phyloP scores from a whole-genome alignment of 1,139 yeast genomes.

The Yamadazyma mexicana region DNA sequence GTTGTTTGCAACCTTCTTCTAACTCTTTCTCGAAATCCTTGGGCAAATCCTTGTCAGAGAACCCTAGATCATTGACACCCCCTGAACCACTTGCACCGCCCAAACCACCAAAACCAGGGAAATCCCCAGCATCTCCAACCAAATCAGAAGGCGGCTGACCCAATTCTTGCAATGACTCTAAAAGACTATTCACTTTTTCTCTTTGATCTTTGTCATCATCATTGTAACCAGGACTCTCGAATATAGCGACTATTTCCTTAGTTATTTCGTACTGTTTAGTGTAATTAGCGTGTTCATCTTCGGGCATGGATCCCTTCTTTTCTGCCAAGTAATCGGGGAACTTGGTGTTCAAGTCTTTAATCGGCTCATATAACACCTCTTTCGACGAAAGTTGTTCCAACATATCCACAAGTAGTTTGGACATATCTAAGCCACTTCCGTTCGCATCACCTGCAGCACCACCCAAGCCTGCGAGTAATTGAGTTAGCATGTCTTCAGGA shows the following conservation, averaged over 20 bases:
- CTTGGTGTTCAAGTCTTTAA: constrained; percentile 74
- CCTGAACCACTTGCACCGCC: too few relatives aligned
- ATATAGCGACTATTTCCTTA: constrained; percentile 52
- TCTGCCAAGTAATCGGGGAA: constrained; percentile 63
- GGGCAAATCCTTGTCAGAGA: constrained; percentile 46
- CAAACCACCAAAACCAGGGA: constrained; percentile 52
- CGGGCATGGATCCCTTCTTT: constrained; percentile 44
- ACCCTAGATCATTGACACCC: constrained; percentile 40
- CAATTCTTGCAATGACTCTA: constrained; percentile 73
- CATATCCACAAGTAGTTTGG: constrained; percentile 72
- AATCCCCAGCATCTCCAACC: constrained; percentile 63
- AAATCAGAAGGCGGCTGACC: constrained; percentile 89
- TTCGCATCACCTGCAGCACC: constrained; percentile 36
- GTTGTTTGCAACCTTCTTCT: constrained; percentile 37
- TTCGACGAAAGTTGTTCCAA: constrained; percentile 82
- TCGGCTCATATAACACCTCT: constrained; percentile 84
- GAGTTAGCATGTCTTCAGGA: constrained; percentile 64
- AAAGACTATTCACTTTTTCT: constrained; percentile 52
- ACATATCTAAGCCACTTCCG: constrained; percentile 48
- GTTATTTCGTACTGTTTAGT: constrained; percentile 56
- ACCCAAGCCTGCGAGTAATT: constrained; percentile 49
- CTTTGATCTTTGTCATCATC: constrained; percentile 54
- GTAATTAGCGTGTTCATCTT: constrained; percentile 52
- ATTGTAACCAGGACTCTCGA: constrained; percentile 55
- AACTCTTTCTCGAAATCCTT: constrained; percentile 49